phyloP scores from a whole-genome alignment of 768 basidiomycete species.

The Tulasnella sp. region DNA sequence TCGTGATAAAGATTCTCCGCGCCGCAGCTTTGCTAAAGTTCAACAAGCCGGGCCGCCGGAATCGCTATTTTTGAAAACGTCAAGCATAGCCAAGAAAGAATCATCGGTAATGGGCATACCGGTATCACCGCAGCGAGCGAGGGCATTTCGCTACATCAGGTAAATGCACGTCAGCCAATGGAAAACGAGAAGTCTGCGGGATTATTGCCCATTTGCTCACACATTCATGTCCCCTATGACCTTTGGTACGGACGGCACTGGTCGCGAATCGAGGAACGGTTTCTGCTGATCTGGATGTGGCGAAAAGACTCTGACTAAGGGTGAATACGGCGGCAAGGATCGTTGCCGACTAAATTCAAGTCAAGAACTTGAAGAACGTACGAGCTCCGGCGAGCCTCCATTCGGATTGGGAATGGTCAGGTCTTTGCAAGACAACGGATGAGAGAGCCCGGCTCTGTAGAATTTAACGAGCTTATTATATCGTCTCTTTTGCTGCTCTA shows the following conservation, averaged over 20 bases:
- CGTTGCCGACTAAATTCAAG: too few species aligned
- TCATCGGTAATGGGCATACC: neutral
- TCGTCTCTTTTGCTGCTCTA: too few species aligned
- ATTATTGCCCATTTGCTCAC: neutral
- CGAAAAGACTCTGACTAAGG: too few species aligned
- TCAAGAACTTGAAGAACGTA: too few species aligned
- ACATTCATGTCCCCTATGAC: neutral
- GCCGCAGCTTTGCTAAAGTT: neutral
- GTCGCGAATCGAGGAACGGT: too few species aligned
- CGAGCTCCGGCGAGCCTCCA: too few species aligned
- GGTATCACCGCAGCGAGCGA: neutral
- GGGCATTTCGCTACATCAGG: neutral
- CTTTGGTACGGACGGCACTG: neutral
- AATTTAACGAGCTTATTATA: too few species aligned
- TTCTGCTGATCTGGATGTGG: too few species aligned
- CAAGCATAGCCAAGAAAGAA: neutral
- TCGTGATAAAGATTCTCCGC: neutral
- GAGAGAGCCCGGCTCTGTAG: too few species aligned
- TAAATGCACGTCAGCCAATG: neutral
- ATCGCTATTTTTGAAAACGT: neutral
- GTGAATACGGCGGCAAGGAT: too few species aligned
- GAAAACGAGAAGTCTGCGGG: neutral
- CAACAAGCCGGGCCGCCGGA: neutral
- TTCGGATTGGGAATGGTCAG: too few species aligned
- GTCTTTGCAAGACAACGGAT: too few species aligned